Percentiles rank a stretch among this genome's conserved stretches.
phyloP scores from a whole-genome alignment of 2,329 filamentous ascomycete species.

The Sporothrix brasiliensis region DNA sequence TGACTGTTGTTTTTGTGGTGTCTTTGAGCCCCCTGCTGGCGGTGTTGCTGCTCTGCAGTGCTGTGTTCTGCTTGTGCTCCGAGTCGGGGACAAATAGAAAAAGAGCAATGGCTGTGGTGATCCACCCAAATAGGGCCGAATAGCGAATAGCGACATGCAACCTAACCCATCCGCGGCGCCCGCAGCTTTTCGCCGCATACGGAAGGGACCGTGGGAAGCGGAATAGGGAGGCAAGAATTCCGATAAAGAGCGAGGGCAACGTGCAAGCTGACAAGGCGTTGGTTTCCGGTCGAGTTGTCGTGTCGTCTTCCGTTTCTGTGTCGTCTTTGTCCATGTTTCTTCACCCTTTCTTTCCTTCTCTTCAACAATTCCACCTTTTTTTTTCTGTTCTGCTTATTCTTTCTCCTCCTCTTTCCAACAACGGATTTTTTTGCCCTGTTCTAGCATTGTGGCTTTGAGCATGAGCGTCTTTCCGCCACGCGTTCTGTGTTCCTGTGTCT shows the following conservation, averaged over 20 bases:
- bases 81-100: slow-evolving; percentile 29
- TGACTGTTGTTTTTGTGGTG: background rate
- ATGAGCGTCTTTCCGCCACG: background rate
- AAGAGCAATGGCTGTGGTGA: slow-evolving; percentile 30
- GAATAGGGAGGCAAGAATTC: slow-evolving; percentile 20
- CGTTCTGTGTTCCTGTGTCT: slow-evolving; percentile 8
- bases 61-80: slow-evolving; percentile 23
- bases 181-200: slow-evolving; percentile 28
- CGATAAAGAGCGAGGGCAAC: slow-evolving; percentile 21
- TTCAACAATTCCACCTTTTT: background rate
- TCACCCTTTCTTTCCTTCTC: background rate
- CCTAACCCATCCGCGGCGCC: slow-evolving; percentile 31
- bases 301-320: slow-evolving; percentile 6
- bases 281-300: slow-evolving; percentile 5
- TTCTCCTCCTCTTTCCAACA: background rate
- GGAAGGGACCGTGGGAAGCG: slow-evolving; percentile 20
- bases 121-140: slow-evolving; percentile 38
- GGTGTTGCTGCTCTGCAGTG: slow-evolving; percentile 8
- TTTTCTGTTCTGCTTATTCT: background rate
- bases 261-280: slow-evolving; percentile 23
- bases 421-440: background rate
- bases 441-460: background rate
- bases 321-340: background rate
- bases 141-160: slow-evolving; percentile 38
- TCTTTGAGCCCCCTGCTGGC: background rate